A percentile compares a stretch with the other conserved stretches of the same genome.
Evolutionary conservation across 2,329 filamentous ascomycete species (phyloP).

Genomic region (Leptographium wingfieldii): DNA sequence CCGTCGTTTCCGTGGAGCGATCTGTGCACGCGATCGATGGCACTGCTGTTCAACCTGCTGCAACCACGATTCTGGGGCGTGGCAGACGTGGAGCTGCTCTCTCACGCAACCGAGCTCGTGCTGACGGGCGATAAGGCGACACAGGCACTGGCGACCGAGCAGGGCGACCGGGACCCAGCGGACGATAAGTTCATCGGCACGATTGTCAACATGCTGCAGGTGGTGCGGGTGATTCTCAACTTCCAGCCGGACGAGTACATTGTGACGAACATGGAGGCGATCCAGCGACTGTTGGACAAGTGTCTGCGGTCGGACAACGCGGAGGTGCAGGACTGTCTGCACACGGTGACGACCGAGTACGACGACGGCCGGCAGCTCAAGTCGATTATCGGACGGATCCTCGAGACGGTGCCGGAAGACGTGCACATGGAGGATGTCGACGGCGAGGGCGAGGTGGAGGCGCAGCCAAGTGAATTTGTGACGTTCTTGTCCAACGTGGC

Average conservation of each 20-base stretch:
- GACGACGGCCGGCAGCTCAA: conserved; percentile 60
- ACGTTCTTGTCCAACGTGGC: conserved; percentile 74
- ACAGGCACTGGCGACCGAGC: conserved; percentile 44
- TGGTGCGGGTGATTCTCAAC: conserved; percentile 79
- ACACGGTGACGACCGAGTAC: conserved; percentile 56
- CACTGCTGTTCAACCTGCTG: conserved; percentile 70
- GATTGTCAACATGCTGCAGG: conserved; percentile 88
- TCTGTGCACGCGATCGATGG: conserved; percentile 73
- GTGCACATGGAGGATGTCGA: conserved; percentile 62
- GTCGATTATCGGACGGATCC: conserved; percentile 66
- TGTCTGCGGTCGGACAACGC: conserved; percentile 76
- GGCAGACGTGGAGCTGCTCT: conserved; percentile 80
- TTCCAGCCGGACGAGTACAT: conserved; percentile 88
- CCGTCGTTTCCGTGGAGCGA: conserved; percentile 51
- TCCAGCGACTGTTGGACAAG: conserved; percentile 87
- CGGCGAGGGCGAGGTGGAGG: conserved; percentile 70
- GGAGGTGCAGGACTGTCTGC: conserved; percentile 86
- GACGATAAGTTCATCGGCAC: conserved; percentile 75
- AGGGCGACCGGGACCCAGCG: conserved; percentile 42
- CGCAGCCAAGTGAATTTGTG: conserved; percentile 69
- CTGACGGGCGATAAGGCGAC: conserved; percentile 68
- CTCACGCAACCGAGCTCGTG: conserved; percentile 78
- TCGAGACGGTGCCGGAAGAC: conserved; percentile 79
- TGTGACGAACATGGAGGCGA: conserved; percentile 56
- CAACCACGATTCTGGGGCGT: conserved; percentile 86